Base-by-base conservation (phyloP, 441 rosid species). In the Pelargonium fulgidum region DNA sequence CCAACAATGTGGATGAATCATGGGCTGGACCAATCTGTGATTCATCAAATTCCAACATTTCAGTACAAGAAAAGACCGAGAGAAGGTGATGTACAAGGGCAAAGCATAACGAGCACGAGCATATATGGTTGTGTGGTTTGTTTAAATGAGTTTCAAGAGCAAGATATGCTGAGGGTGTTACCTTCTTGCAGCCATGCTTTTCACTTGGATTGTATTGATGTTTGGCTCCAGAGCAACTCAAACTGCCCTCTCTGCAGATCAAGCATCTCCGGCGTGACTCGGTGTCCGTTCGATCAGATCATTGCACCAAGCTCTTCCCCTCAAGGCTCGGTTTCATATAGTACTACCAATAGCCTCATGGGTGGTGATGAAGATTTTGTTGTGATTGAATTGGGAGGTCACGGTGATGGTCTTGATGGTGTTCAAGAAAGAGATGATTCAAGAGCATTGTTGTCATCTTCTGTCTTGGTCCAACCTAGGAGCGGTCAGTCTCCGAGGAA, bases 241-340 rank as follows among this genome's bases (percentile, higher is more conserved):
- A 85, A 86, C 52, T 87, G 93, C 73, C 93, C 93, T 0, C 81
- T 87, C 69, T 85, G 93, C 64, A 79, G 93, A 72, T 78, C 83
- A 11, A 81, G 84, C 73, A 83, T 87, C 78, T 83, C 86, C 8
- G 84, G 86, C 2, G 67, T 75, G 1, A 45, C 79, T 33, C 78
- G 76, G 24, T 77, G 73, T 66, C 82, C 86, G 8, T 66, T 77
- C 7, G 78, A 81, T 73, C 78, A 73, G 61, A 81, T 86, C 39
- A 73, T 82, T 47, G 86, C 93, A 1, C 93, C 89, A 1, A 84
- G 80, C 63, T 81, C 95, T 71, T 85, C 96, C 0, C 90, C 90
- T 58, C 90, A 78, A 63, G 87, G 74, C 67, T 78, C 88, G 2
- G 81, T 70, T 14, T 72, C 75, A 8, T 75, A 64, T 19, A 36